Base-by-base conservation (phyloP, 805 yeast species). In the Barnettozyma pratensis region DNA sequence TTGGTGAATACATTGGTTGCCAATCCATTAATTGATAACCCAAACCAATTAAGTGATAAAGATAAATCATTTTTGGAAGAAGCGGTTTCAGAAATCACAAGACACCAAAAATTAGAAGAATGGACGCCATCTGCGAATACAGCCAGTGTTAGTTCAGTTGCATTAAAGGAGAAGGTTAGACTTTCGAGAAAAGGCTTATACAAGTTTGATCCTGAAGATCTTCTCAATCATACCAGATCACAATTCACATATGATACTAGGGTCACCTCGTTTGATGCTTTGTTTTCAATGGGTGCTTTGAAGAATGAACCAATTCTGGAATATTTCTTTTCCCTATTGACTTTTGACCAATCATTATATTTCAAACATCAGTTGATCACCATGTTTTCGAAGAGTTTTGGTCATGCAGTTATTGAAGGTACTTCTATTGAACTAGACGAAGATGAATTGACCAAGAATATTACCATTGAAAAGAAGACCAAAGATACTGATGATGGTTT, bases 101-200 rank as follows among this genome's bases (percentile, higher is more conserved):
- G 97, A 50, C 76, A 82, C 51, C 80, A 81, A 55, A 81, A 90
- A 52, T 74, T 94, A 68, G 98, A 92, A 59, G 81, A 78, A 39
- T 89, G 95, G 95, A 73, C 85, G 7, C 92, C 97, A 1, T 83
- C 96, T 0, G 80, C 77, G 52, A 83, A 80, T 45, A 63, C 75
- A 44, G 63, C 75, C 49, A 53, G 74, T 36, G 69, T 87, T 37
- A 74, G 90, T 14, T 65, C 72, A 29, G 69, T 79, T 5, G 79
- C 90, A 30, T 56, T 90, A 26, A 65, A 68, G 37, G 83, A 79
- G 53, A 86, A 84, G 53, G 73, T 86, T 39, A 64, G 71, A 36
- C 66, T 94, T 39, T 81, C 85, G 0, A 64, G 75, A 10, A 68
- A 70, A 19, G 88, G 89, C 0, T 64, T 81, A 8, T 69, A 77